Base-by-base conservation (phyloP, 1,284 basidiomycete genomes). In the Lentinula novae-zelandiae region DNA sequence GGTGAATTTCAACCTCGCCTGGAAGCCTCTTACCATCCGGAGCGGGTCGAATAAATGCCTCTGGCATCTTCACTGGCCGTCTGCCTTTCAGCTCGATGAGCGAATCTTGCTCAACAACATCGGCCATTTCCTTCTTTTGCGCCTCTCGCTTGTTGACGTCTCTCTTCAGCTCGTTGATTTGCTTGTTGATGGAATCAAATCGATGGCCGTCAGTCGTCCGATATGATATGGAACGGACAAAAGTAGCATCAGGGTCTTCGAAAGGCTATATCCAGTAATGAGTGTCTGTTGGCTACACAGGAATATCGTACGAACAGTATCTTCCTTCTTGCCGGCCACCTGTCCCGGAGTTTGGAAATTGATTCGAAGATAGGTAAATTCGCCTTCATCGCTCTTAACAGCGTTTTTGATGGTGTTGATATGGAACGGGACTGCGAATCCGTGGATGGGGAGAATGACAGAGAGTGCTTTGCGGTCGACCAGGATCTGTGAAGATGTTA, bases 271-370 rank as follows among this genome's bases (percentile, higher is more conserved):
- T 40, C 17, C 15, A 20, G 55, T 38, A n/a, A 40, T 50, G 15
- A 62, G 46, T 58, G 49, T 48, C 39, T 3, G 44, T 6, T 8
- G 22, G 12, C 22, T 44, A 20, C 57, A 10, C 6, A 17, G 49
- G 51, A 44, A 20, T 27, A 31, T 27, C 15, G 12, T 10, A 66
- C 71, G 60, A 66, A 93, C 93, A 64, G 95, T 98, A 67, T 99
- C 97, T 71, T 99, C 97, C 77, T 99, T 99, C 80, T 97, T 98
- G 44, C 97, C 97, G 0, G 95, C 92, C 53, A 98, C 87, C 72
- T 98, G 96, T 53, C 97, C 97, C 0, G 97, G 97, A 0, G 96
- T 97, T 72, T 98, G 95, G 79, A 99, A 98, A 77, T 99, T 99
- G 76, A 99, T 95, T 3, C 97, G 89, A 61, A 99, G 82, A 65